Base-by-base conservation (phyloP, 331 rosid species). In the Quercus lobata region DNA sequence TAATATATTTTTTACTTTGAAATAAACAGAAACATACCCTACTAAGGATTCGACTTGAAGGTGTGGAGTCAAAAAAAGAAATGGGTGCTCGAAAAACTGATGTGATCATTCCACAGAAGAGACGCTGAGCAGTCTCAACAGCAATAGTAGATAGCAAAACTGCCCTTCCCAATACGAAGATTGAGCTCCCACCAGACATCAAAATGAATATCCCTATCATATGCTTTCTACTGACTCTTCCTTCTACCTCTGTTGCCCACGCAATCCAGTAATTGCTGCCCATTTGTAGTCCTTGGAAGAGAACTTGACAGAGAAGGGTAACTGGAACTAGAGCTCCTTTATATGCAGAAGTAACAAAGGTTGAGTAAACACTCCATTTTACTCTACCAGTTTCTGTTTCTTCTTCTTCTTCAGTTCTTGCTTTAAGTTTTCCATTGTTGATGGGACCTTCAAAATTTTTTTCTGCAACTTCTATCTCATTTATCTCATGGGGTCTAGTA, bases 261-360 rank as follows among this genome's bases (percentile, higher is more conserved):
- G 97, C 85, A 57, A 95, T 88, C 98, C 98, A 95, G 80, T 92
- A 95, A 87, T 89, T 95, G 88, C 97, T 95, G 71, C 94, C 94
- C 81, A 95, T 95, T 69, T 95, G 98, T 66, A 92, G 78, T 70
- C 81, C 90, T 84, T 92, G 98, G 56, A 95, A 95, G 69, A 91
- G 75, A 69, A 92, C 76, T 74, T 95, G 98, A 71, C 97, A 94
- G 6, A 92, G 86, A 84, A 94, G 96, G 79, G 89, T 86, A 44
- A 92, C 71, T 0, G 97, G 97, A 83, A 91, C 93, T 30, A 94
- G 91, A 77, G 93, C 88, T 35, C 97, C 98, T 85, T 63, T 78
- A 80, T 87, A 95, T 74, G 97, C 97, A 17, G 85, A 81, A 56
- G 91, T 91, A 78, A 95, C 86, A 78, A 92, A 90, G 41, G 90